phyloP scores from a whole-genome alignment of 208 protist species.

The Angomonas desouzai region DNA sequence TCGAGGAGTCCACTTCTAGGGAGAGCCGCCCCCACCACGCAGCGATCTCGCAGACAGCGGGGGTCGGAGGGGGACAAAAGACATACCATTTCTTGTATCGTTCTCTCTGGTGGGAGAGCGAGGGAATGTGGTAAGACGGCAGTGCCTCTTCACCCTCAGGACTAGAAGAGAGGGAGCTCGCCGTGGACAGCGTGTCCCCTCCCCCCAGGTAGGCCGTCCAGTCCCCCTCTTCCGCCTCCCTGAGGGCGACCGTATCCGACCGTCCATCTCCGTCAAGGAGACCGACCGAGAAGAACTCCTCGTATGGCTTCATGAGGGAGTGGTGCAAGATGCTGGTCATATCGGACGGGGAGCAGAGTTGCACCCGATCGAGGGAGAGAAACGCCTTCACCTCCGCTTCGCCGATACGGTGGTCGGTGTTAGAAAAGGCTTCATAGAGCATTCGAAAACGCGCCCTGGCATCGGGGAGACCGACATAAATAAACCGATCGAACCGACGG shows the following conservation, averaged over 20 bases:
- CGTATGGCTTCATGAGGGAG: conserved; percentile 93
- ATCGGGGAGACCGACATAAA: conserved; percentile 82
- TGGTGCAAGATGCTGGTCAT: conserved; percentile 86
- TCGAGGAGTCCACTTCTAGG: background rate
- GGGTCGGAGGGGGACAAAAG: conserved; percentile 26
- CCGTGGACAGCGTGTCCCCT: no score
- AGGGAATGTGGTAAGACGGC: background rate
- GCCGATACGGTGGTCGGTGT: conserved; percentile 35
- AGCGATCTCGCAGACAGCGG: background rate
- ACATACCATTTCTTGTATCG: conserved; percentile 19
- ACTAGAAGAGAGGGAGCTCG: no score
- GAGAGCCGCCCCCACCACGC: background rate
- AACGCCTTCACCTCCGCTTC: conserved; percentile 38
- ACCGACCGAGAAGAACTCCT: conserved; percentile 39
- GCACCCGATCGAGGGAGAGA: conserved; percentile 24
- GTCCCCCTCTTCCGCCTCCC: background rate
- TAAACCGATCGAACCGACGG: conserved; percentile 83
- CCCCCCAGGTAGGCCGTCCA: background rate
- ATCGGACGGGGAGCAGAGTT: conserved; percentile 92
- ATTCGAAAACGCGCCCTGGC: conserved; percentile 26
- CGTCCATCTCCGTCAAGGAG: background rate
- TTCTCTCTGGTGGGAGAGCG: background rate
- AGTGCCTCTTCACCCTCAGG: background rate
- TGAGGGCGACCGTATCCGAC: background rate
- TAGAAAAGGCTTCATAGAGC: conserved; percentile 25